These are phyloP conservation scores for Sporothrix curviconia DNA, from an alignment of 2,329 filamentous ascomycete genomes.

Conservation along the genomic window DNA sequence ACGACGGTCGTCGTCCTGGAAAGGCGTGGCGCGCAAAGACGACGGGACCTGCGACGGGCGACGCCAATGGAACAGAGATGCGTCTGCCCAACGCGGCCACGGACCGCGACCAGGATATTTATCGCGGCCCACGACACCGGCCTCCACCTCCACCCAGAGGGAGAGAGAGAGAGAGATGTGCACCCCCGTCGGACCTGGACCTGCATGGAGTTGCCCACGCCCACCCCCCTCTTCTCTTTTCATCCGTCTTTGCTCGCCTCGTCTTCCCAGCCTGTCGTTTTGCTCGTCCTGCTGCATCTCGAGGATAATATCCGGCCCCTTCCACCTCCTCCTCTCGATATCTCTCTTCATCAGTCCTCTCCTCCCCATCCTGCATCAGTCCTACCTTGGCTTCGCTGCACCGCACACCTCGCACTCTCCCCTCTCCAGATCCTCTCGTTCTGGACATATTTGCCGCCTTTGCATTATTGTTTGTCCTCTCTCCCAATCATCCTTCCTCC, in stretches of 20 bases:
- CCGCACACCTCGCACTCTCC: neutral
- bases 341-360: slow-evolving; percentile 9
- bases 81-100: slow-evolving; percentile 13
- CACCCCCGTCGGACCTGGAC: neutral
- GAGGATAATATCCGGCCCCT: slow-evolving; percentile 19
- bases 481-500: slow-evolving; percentile 19
- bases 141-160: too few species aligned
- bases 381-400: neutral
- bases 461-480: slow-evolving; percentile 1
- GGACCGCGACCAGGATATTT: slow-evolving; percentile 7
- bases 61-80: too few species aligned
- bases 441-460: slow-evolving; percentile 23
- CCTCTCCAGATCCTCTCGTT: slow-evolving; percentile 10
- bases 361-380: neutral
- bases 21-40: too few species aligned
- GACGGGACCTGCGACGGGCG: too few species aligned
- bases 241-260: neutral
- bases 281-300: slow-evolving; percentile 3
- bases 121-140: slow-evolving; percentile 4
- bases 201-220: neutral
- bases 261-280: slow-evolving; percentile 18
- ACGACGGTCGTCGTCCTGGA: too few species aligned
- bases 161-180: too few species aligned
- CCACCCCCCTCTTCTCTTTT: neutral
- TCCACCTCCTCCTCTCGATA: neutral